Conservation (phyloP, 1,284 basidiomycete species). For the Abortiporus biennis region DNA sequence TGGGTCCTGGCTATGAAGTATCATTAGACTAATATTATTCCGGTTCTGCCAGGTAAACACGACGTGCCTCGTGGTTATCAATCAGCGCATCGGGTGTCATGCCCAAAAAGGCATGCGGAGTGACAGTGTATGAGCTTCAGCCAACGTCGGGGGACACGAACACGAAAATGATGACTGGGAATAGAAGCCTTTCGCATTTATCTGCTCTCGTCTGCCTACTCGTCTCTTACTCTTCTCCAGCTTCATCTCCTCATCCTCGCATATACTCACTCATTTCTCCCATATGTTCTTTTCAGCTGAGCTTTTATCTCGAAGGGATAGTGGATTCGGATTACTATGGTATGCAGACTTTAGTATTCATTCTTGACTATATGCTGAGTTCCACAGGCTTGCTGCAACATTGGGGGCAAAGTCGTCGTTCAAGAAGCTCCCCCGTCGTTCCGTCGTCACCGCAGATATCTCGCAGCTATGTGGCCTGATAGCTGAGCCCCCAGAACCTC, state of each 20-base stretch:
- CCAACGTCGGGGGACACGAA: too few species aligned
- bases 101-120: too few species aligned
- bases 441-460: constrained; percentile 78
- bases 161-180: too few species aligned
- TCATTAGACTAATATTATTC: too few species aligned
- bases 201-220: too few species aligned
- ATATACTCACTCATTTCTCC: background rate
- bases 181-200: too few species aligned
- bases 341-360: constrained; percentile 21
- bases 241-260: background rate
- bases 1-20: too few species aligned
- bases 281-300: constrained; percentile 76
- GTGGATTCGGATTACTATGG: constrained; percentile 79
- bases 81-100: too few species aligned
- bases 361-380: background rate
- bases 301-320: constrained; percentile 66
- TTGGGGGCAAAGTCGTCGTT: constrained; percentile 81
- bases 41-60: too few species aligned
- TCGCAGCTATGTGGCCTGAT: constrained; percentile 75
- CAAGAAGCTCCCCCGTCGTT: constrained; percentile 74
- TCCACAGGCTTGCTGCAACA: constrained; percentile 77
- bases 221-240: constrained; percentile 2
- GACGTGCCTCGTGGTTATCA: too few species aligned
- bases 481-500: constrained; percentile 73
- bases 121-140: too few species aligned